A percentile compares a stretch with the other conserved stretches of the same genome.
These are phyloP conservation scores for Dothideomycetidae sp. DNA, from an alignment of 2,329 filamentous ascomycete species.

Conservation along the genomic window DNA sequence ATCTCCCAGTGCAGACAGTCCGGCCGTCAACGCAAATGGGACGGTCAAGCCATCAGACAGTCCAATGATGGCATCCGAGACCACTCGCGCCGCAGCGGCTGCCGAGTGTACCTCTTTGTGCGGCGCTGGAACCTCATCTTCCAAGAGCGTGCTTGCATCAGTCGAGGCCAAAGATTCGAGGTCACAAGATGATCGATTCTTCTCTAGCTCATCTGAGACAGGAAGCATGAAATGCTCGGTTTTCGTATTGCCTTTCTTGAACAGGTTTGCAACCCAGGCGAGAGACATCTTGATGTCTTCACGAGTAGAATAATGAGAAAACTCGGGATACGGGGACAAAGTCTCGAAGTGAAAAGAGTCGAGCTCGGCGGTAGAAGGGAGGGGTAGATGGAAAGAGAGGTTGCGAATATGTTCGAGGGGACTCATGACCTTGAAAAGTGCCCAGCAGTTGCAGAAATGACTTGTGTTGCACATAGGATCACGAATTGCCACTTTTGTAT, in stretches of 20 bases:
- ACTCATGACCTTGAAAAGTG: no score
- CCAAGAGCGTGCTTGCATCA: slow-evolving; percentile 4
- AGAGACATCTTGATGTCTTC: slow-evolving; percentile 1
- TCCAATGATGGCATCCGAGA: slow-evolving; percentile 32
- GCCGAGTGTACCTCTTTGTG: slow-evolving; percentile 1
- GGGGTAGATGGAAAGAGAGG: background rate
- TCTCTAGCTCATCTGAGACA: background rate
- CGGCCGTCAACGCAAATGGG: slow-evolving; percentile 29
- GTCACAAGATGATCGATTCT: slow-evolving; percentile 3
- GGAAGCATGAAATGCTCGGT: no score
- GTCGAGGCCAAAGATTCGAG: slow-evolving; percentile 9
- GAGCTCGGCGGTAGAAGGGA: slow-evolving; percentile 3
- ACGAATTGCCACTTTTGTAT: no score
- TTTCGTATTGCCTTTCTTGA: background rate
- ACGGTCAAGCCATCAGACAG: slow-evolving; percentile 30
- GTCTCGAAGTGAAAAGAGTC: slow-evolving; percentile 3
- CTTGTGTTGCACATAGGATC: no score
- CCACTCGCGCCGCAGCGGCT: slow-evolving; percentile 14
- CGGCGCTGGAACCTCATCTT: background rate
- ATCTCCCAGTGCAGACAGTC: slow-evolving; percentile 26
- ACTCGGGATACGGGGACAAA: slow-evolving; percentile 1
- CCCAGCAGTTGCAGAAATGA: no score
- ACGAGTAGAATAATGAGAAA: background rate
- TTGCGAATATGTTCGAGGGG: background rate
- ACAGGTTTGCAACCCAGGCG: slow-evolving; percentile 4